Percentiles rank a stretch among this genome's conserved stretches.
These are phyloP conservation scores for Rickenella mellea DNA, from an alignment of 768 basidiomycete species.

Conservation along the genomic window DNA sequence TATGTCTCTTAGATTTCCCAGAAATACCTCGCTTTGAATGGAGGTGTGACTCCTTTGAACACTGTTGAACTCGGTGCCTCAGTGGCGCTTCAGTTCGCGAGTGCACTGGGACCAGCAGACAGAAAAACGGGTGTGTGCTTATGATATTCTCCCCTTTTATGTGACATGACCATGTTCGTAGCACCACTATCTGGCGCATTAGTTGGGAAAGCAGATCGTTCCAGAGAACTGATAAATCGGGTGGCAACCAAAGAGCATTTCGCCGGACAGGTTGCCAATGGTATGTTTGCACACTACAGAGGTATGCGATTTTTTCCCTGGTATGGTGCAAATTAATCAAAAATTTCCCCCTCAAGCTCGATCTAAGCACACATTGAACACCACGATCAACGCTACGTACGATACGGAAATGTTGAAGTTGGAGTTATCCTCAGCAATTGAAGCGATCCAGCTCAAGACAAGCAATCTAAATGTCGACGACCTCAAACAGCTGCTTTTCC, in stretches of 20 bases:
- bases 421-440: conserved; percentile 57
- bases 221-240: conserved; percentile 75
- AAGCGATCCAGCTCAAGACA: conserved; percentile 61
- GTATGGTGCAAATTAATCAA: background rate
- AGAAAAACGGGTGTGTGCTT: conserved; percentile 56
- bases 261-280: conserved; percentile 79
- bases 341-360: no score
- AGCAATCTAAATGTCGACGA: conserved; percentile 74
- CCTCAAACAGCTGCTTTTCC: conserved; percentile 75
- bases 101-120: conserved; percentile 68
- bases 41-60: conserved; percentile 58
- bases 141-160: background rate
- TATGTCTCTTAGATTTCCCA: conserved; percentile 27
- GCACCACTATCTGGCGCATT: conserved; percentile 47
- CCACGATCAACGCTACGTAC: no score
- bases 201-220: conserved; percentile 67
- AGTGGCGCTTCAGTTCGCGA: conserved; percentile 78
- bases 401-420: conserved; percentile 60
- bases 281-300: conserved; percentile 51
- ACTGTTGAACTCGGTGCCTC: conserved; percentile 87
- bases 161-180: conserved; percentile 14
- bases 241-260: conserved; percentile 89
- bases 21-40: conserved; percentile 82
- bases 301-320: conserved; percentile 29
- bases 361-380: no score